These are phyloP conservation scores for Trametes pubescens DNA, from an alignment of 1,284 basidiomycete species.

Conservation along the genomic window DNA sequence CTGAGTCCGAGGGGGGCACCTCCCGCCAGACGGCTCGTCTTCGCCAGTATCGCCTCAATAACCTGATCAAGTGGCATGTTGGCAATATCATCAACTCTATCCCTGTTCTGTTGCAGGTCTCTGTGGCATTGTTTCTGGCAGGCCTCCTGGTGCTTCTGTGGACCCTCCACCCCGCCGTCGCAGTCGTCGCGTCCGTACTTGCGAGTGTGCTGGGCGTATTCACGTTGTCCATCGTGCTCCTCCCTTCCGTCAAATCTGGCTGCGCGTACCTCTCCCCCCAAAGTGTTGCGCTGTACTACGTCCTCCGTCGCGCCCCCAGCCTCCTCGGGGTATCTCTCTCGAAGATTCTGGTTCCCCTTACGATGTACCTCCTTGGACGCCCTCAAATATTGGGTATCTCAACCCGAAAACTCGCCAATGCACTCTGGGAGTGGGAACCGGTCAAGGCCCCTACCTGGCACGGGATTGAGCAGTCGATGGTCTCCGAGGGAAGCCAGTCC, in stretches of 20 bases:
- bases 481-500: neutral
- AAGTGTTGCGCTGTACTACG: neutral
- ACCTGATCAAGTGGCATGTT: slow-evolving; percentile 26
- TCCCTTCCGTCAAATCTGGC: neutral
- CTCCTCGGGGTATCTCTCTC: neutral
- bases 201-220: slow-evolving; percentile 1
- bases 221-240: neutral
- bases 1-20: neutral
- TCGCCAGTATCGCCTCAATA: slow-evolving; percentile 26
- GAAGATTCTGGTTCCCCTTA: neutral
- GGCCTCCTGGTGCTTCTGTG: slow-evolving; percentile 28
- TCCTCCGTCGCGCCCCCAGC: neutral
- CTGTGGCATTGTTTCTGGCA: slow-evolving; percentile 25
- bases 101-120: slow-evolving; percentile 27
- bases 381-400: neutral
- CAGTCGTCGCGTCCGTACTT: slow-evolving; percentile 3
- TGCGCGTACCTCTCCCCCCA: neutral
- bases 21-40: slow-evolving; percentile 20
- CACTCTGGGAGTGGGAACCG: neutral
- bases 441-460: neutral
- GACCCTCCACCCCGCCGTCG: slow-evolving; percentile 20
- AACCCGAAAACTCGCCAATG: neutral
- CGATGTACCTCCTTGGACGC: neutral
- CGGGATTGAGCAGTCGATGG: neutral
- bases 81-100: slow-evolving; percentile 18